phyloP scores from a whole-genome alignment of 305 asterid genomes.

The Fraxinus greggii region DNA sequence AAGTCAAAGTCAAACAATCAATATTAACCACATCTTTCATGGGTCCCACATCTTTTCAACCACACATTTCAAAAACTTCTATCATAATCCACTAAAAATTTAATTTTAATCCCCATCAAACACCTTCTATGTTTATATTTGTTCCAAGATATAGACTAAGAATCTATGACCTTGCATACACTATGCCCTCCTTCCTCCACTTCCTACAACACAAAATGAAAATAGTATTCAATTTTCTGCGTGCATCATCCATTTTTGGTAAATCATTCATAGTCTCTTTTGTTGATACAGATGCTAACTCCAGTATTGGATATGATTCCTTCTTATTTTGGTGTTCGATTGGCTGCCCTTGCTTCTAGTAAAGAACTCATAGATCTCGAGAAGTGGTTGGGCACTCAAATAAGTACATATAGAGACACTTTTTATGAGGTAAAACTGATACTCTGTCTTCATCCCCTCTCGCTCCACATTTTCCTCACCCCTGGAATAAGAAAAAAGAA shows the following conservation, averaged over 20 bases:
- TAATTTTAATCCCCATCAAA: too few species aligned
- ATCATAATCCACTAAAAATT: too few species aligned
- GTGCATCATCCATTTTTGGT: slow-evolving; percentile 9
- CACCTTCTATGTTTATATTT: neutral
- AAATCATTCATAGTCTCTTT: neutral
- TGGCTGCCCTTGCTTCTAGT: slow-evolving; percentile 83
- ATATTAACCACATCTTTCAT: too few species aligned
- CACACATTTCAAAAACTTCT: too few species aligned
- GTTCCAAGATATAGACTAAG: neutral
- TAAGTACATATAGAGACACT: slow-evolving; percentile 56
- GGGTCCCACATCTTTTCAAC: too few species aligned
- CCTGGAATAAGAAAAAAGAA: neutral
- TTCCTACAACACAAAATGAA: neutral
- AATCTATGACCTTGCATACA: neutral
- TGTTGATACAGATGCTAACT: slow-evolving; percentile 60
- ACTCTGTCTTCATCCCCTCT: neutral
- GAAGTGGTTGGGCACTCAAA: slow-evolving; percentile 69
- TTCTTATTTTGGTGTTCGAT: slow-evolving; percentile 65
- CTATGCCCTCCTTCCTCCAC: neutral
- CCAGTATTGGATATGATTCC: slow-evolving; percentile 78
- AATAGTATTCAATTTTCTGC: neutral
- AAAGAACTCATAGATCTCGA: slow-evolving; percentile 83
- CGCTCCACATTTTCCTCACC: neutral
- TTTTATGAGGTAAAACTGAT: slow-evolving; percentile 66
- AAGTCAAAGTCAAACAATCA: too few species aligned